Conservation (phyloP, 352 stramenopile species). For the Paralagenidium karlingii region DNA sequence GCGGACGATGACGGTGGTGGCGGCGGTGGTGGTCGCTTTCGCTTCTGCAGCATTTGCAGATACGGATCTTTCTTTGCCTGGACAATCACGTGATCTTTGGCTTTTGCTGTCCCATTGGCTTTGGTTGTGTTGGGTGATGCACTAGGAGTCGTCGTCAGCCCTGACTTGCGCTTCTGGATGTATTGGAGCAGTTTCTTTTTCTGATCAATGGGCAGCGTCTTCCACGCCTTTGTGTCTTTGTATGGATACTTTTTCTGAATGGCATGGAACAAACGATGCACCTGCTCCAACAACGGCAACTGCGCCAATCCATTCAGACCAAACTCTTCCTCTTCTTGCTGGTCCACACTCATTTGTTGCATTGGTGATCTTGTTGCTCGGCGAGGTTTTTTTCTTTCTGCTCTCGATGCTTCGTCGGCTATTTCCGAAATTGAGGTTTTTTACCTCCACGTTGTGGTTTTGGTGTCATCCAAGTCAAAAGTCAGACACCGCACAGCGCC, state of each 20-base stretch:
- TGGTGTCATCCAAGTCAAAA: too few relatives aligned
- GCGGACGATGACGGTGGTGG: slow-evolving; percentile 1
- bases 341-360: too few relatives aligned
- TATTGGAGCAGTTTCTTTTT: slow-evolving; percentile 75
- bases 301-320: slow-evolving; percentile 45
- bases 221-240: slow-evolving; percentile 73
- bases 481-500: too few relatives aligned
- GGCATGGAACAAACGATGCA: slow-evolving; percentile 74
- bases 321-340: too few relatives aligned
- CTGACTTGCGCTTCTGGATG: slow-evolving; percentile 51
- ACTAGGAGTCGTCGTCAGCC: slow-evolving; percentile 7
- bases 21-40: too few relatives aligned
- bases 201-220: slow-evolving; percentile 51
- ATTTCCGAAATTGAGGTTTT: too few relatives aligned
- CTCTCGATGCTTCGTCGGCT: too few relatives aligned
- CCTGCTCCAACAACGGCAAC: slow-evolving; percentile 70
- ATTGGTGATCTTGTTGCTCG: too few relatives aligned
- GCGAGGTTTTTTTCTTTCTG: too few relatives aligned
- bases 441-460: too few relatives aligned
- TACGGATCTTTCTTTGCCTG: slow-evolving; percentile 49
- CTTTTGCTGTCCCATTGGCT: slow-evolving; percentile 1
- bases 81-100: slow-evolving; percentile 1
- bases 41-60: slow-evolving; percentile 67
- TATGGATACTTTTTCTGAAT: slow-evolving; percentile 76
- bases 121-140: slow-evolving; percentile 1